Evolutionary conservation across 495 filamentous ascomycete genomes (phyloP).

Genomic region (Penicillium flavigenum): DNA sequence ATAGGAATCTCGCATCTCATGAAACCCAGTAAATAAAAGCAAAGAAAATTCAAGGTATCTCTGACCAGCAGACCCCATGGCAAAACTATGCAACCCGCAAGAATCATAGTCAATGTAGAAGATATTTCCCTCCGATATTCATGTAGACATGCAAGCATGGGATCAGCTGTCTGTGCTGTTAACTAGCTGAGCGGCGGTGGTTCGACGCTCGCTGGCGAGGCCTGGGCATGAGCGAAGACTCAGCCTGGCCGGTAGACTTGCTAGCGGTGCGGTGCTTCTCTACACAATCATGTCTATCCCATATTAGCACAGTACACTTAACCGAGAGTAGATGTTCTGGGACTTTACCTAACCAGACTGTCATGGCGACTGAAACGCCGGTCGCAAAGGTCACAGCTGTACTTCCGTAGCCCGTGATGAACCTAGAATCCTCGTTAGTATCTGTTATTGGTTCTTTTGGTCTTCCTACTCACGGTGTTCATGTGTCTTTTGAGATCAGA

Average conservation of each 20-base stretch:
- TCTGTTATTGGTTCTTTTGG: background rate
- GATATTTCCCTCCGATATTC: background rate
- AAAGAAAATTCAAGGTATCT: background rate
- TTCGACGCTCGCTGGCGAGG: background rate
- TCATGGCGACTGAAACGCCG: conserved; percentile 4
- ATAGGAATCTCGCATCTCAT: background rate
- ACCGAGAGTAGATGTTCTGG: background rate
- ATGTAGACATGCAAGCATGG: background rate
- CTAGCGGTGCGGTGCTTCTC: background rate
- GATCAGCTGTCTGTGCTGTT: background rate
- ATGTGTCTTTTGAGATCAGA: conserved; percentile 82
- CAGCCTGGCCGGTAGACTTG: background rate
- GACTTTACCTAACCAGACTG: conserved; percentile 3
- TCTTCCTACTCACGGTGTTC: conserved; percentile 62
- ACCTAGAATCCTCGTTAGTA: conserved; percentile 39
- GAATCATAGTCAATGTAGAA: background rate
- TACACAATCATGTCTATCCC: conserved; percentile 1
- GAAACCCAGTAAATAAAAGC: background rate
- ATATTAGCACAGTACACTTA: background rate
- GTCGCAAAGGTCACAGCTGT: conserved; percentile 4
- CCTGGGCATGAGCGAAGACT: background rate
- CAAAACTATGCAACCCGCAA: background rate
- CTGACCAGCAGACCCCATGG: background rate
- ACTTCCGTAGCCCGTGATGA: conserved; percentile 55
- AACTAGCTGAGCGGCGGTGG: background rate